phyloP scores from a whole-genome alignment of 2,329 filamentous ascomycete species.

The Aspergillus versicolor region DNA sequence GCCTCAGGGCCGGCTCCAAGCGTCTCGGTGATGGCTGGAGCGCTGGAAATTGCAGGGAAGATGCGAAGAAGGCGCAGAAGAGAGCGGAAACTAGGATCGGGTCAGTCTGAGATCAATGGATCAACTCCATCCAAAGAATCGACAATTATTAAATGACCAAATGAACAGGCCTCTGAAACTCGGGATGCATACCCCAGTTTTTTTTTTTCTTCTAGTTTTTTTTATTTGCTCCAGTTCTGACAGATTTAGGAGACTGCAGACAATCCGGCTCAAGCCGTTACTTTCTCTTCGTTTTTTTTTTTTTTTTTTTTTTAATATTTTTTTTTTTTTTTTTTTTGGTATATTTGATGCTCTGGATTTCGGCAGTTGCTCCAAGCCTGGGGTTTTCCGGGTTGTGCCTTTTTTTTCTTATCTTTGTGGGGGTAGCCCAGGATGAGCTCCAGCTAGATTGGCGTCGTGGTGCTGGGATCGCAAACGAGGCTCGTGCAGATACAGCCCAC shows the following conservation, averaged over 20 bases:
- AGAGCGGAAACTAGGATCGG: constrained; percentile 12
- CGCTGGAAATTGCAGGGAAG: not conserved
- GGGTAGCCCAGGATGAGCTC: not conserved
- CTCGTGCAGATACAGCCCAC: constrained; percentile 1
- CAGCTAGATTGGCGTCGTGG: constrained; percentile 1
- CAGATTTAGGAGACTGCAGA: constrained; percentile 2
- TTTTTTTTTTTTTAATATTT: not conserved
- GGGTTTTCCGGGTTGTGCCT: not conserved
- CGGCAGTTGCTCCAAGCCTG: not conserved
- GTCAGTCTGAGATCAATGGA: constrained; percentile 7
- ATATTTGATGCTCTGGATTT: not conserved
- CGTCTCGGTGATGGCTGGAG: not conserved
- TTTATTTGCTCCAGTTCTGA: constrained; percentile 1
- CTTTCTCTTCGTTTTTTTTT: not conserved
- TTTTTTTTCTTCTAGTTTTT: not conserved
- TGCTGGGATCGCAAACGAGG: constrained; percentile 3
- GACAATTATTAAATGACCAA: not conserved
- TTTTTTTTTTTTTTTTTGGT: not conserved
- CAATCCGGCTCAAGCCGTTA: not conserved
- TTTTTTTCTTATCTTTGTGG: constrained; percentile 4
- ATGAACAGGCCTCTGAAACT: constrained; percentile 1
- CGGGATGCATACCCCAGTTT: constrained; percentile 13
- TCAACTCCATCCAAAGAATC: not conserved
- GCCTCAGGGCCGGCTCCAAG: constrained; percentile 1
- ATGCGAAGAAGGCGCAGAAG: constrained; percentile 8